Evolutionary conservation across 2,329 filamentous ascomycete species (phyloP), one percentile per base, ranked within the genome.

Genomic region (Ambrosiella cleistominuta): DNA sequence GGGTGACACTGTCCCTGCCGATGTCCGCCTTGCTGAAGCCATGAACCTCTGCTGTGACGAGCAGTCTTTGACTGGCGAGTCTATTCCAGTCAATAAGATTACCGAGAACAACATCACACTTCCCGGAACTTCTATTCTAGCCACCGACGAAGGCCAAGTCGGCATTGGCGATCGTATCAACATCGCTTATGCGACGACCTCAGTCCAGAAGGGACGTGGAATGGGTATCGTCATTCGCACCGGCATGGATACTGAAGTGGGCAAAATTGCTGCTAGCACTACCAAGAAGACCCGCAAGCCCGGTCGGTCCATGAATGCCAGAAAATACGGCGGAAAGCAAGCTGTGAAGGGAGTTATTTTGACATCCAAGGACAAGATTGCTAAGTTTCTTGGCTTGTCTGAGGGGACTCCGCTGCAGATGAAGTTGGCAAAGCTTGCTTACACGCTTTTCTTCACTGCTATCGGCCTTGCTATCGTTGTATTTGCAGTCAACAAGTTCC

Each of bases 41-140:
- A 86, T 90, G 78, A 91, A 93, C 67, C 75, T 89, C 51, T 81
- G 82, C 61, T 88, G 85, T 65, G 88, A 95, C 64, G 85, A 89
- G 68, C 82, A 83, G 51, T 80, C 85, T 54, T 76, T 89, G 50
- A 89, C 86, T 6, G 86, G 86, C 65, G 86, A 90, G 68, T 85
- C 85, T 3, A 73, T 85, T 13, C 82, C 85, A 6, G 82, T 86
- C 35, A 79, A 82, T 66, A 85, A 89, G 71, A 74, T 77, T 49
- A 71, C 76, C 19, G 74, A 78, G 17, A 74, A 74, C 64, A 69
- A 71, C 60, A 74, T 78, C 27, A 57, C 64, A 6, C 66, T 70
- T 6, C 72, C 72, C 2, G 72, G 65, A 64, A 74, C 67, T 66
- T 81, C 70, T 67, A 78, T 66, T 59, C 64, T 63, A 2, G 75